Evolutionary conservation across 805 yeast genomes (phyloP), one percentile per base, ranked within the genome.

Genomic region (Tanozyma kutaoensis): DNA sequence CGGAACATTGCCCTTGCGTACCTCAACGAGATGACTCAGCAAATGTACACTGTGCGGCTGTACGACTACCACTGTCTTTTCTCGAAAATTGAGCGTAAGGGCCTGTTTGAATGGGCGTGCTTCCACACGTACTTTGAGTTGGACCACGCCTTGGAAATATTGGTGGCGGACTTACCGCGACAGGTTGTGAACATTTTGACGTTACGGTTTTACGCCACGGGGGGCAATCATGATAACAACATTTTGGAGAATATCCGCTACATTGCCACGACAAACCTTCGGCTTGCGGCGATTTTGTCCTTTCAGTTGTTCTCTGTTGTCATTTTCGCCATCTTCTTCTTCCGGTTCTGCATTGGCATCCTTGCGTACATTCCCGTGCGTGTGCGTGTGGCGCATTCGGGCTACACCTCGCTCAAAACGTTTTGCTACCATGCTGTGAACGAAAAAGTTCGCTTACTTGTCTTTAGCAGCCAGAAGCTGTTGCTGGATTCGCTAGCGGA

Each of bases 131-230:
- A 70, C 48, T 69, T 68, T 35, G 73, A 79, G 26, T 54, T 77
- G 28, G 75, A 77, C 39, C 68, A 69, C 28, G 76, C 78, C 10
- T 55, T 69, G 24, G 60, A 58, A 24, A 63, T 82, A 37, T 40
- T 82, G 8, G 55, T 80, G 24, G 85, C 93, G 0, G 94, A 84
- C 38, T 65, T 85, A 12, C 95, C 95, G 14, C 70, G 95, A 50
- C 95, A 84, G 50, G 75, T 80, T 2, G 68, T 84, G 35, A 84
- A 84, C 44, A 78, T 85, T 15, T 55, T 79, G 38, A 81, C 95
- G 0, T 52, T 77, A 13, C 46, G 49, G 8, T 58, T 56, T 36
- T 70, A 70, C 29, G 71, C 66, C 21, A 55, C 72, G 1, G 55
- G 61, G 19, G 66, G 67, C 11, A 63, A 57, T 27, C 34, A 46